phyloP scores from a whole-genome alignment of 2,329 filamentous ascomycete species.

The Phyllosticta ampelicida region DNA sequence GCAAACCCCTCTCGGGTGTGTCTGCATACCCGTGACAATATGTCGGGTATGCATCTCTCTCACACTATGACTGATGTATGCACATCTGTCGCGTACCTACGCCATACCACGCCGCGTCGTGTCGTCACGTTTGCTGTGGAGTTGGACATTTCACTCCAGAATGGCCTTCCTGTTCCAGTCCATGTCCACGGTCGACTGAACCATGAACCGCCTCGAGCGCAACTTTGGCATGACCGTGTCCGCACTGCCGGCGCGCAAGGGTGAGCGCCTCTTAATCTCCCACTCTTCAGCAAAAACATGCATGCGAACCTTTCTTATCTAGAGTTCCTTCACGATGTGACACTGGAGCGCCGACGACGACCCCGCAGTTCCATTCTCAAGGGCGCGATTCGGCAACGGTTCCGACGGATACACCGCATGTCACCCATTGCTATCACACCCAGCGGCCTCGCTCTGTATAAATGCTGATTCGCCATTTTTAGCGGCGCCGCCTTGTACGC shows the following conservation, averaged over 20 bases:
- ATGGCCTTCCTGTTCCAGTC: background rate
- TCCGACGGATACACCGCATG: background rate
- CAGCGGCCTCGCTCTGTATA: background rate
- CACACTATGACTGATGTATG: too few species aligned
- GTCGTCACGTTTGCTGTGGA: background rate
- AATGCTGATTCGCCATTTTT: background rate
- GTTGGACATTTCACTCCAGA: background rate
- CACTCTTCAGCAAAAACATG: background rate
- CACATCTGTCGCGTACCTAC: too few species aligned
- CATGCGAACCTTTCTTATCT: background rate
- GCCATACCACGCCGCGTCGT: too few species aligned
- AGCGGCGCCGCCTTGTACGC: background rate
- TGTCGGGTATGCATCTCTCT: too few species aligned
- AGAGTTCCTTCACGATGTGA: background rate
- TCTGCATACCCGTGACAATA: too few species aligned
- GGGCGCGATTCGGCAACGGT: background rate
- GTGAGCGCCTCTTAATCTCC: background rate
- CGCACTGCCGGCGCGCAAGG: background rate
- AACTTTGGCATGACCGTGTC: background rate
- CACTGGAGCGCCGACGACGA: too few species aligned
- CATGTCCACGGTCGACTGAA: background rate
- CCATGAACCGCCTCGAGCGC: background rate
- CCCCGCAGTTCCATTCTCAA: background rate
- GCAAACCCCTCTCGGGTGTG: background rate
- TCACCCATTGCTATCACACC: background rate